Conservation (phyloP, 1,284 basidiomycete genomes). For the Microbotryum silenes-acaulis region DNA sequence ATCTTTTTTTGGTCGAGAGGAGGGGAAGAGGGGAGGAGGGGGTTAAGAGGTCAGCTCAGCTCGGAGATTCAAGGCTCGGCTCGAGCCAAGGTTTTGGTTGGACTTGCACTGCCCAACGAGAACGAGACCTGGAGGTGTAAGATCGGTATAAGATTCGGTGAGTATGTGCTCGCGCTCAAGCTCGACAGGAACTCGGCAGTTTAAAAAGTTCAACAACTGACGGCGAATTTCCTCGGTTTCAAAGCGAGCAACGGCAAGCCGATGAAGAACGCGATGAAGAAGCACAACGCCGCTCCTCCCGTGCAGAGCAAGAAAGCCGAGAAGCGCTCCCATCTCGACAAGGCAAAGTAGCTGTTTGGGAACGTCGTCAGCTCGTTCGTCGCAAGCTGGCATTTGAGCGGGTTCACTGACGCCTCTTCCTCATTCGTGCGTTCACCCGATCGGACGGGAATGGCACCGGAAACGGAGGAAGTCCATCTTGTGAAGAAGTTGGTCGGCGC, state of each 20-base stretch:
- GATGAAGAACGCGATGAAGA: conserved; percentile 85
- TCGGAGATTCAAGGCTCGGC: not conserved
- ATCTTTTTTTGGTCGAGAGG: conserved; percentile 6
- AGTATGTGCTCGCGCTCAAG: not conserved
- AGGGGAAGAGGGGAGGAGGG: not conserved
- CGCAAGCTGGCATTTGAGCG: too few species aligned
- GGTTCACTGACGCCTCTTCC: conserved; percentile 74
- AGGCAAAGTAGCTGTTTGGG: conserved; percentile 51
- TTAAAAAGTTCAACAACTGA: not conserved
- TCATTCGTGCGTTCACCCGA: conserved; percentile 78
- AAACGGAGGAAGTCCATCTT: conserved; percentile 36
- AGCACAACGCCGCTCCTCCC: conserved; percentile 84
- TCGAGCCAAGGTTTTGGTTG: not conserved
- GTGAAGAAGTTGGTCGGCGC: conserved; percentile 18
- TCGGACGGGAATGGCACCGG: conserved; percentile 77
- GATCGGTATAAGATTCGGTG: conserved; percentile 34
- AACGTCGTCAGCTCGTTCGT: too few species aligned
- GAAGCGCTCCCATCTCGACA: conserved; percentile 85
- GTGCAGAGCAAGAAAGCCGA: conserved; percentile 90
- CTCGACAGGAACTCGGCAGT: not conserved
- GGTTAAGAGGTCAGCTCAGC: not conserved
- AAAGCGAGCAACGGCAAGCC: conserved; percentile 71
- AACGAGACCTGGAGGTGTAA: conserved; percentile 8
- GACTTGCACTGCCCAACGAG: conserved; percentile 61
- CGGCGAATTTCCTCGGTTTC: conserved; percentile 51